These are phyloP conservation scores for Cryptosporidium meleagridis DNA, from an alignment of 169 alveolate genomes.

Conservation along the genomic window DNA sequence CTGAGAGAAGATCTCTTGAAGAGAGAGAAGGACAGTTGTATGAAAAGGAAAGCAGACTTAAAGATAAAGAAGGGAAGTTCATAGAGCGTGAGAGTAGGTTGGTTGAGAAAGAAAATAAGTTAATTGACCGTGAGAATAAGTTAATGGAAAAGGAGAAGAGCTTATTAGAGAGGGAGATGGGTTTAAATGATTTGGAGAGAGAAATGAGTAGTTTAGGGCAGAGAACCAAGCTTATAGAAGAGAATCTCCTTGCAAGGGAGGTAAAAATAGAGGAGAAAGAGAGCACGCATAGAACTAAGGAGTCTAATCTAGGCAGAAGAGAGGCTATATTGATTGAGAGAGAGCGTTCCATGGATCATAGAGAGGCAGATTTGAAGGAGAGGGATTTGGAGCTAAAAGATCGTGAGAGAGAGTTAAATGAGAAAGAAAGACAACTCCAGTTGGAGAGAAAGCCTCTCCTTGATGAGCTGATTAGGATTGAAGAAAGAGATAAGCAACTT, in stretches of 20 bases:
- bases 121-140: slow-evolving; percentile 34
- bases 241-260: slow-evolving; percentile 24
- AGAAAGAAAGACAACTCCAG: slow-evolving; percentile 29
- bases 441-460: slow-evolving; percentile 49
- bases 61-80: slow-evolving; percentile 22
- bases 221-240: slow-evolving; percentile 11
- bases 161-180: slow-evolving; percentile 32
- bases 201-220: slow-evolving; percentile 5
- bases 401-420: slow-evolving; percentile 30
- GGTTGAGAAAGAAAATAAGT: slow-evolving; percentile 39
- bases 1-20: slow-evolving; percentile 26
- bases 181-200: slow-evolving; percentile 18
- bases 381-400: slow-evolving; percentile 22
- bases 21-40: slow-evolving; percentile 35
- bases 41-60: slow-evolving; percentile 43
- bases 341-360: neutral
- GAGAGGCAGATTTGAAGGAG: slow-evolving; percentile 26
- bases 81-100: slow-evolving; percentile 25
- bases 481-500: slow-evolving; percentile 47
- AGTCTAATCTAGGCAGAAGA: slow-evolving; percentile 1
- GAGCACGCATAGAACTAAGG: slow-evolving; percentile 4
- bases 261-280: slow-evolving; percentile 51
- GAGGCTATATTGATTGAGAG: slow-evolving; percentile 30
- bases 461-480: slow-evolving; percentile 54
- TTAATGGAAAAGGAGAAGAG: slow-evolving; percentile 37